Conservation (phyloP, 2,329 filamentous ascomycete genomes). For the Scleromitrula shiraiana region DNA sequence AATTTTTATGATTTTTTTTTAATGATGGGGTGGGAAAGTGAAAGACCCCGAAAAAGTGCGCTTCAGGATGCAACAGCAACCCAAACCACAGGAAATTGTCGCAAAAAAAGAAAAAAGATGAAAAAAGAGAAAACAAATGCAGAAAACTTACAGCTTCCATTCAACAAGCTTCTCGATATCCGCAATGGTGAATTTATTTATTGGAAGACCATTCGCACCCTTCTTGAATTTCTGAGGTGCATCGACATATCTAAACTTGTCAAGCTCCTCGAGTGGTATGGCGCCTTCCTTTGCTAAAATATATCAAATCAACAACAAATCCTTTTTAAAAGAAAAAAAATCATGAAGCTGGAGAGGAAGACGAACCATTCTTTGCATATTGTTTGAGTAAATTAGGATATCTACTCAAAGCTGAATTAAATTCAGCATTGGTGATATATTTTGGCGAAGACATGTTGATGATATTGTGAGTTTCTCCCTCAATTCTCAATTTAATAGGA, state of each 20-base stretch:
- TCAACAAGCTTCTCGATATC: slow-evolving; percentile 55
- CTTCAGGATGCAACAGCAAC: neutral
- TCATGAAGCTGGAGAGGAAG: slow-evolving; percentile 15
- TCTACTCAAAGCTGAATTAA: slow-evolving; percentile 23
- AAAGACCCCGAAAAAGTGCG: neutral
- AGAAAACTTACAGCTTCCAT: slow-evolving; percentile 58
- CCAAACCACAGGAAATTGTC: slow-evolving; percentile 7
- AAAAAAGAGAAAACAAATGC: slow-evolving; percentile 8
- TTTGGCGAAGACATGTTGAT: slow-evolving; percentile 20
- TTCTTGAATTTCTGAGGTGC: slow-evolving; percentile 41
- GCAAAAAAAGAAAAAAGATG: slow-evolving; percentile 7
- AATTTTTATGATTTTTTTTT: slow-evolving; percentile 1
- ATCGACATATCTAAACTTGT: slow-evolving; percentile 49
- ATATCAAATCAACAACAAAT: slow-evolving; percentile 12
- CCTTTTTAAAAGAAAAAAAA: neutral
- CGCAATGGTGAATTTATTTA: slow-evolving; percentile 35
- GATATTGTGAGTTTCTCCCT: neutral
- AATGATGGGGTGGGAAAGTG: neutral
- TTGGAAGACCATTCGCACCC: too few relatives aligned
- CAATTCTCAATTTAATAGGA: slow-evolving; percentile 12
- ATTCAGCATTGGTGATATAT: slow-evolving; percentile 22
- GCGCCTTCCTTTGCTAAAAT: slow-evolving; percentile 21
- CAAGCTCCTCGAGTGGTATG: slow-evolving; percentile 43
- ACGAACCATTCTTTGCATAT: slow-evolving; percentile 20
- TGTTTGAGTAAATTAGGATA: slow-evolving; percentile 23